Conservation (phyloP, 805 yeast species). For the Ogataea naganishii region DNA sequence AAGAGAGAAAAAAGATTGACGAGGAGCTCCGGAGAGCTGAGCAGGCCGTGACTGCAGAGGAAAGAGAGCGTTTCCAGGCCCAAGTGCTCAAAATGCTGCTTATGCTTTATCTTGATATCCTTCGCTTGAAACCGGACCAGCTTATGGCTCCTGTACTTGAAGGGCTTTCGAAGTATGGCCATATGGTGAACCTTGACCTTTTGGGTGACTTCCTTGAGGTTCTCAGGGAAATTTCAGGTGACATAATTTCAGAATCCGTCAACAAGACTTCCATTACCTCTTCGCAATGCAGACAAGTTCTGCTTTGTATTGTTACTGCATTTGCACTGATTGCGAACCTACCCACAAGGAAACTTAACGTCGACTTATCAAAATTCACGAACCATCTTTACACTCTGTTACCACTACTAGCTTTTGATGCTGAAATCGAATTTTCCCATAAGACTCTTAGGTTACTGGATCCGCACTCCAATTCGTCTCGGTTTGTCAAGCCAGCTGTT, state of each 20-base stretch:
- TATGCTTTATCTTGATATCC: slow-evolving; percentile 66
- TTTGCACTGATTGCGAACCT: slow-evolving; percentile 79
- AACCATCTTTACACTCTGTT: slow-evolving; percentile 64
- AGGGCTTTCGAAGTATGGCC: slow-evolving; percentile 86
- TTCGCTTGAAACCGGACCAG: slow-evolving; percentile 52
- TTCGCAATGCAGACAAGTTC: slow-evolving; percentile 56
- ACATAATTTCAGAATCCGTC: slow-evolving; percentile 31
- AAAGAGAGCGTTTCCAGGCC: slow-evolving; percentile 78
- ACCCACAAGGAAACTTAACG: slow-evolving; percentile 57
- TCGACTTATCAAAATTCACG: slow-evolving; percentile 77
- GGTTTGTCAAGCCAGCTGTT: slow-evolving; percentile 52
- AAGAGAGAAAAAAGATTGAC: slow-evolving; percentile 80
- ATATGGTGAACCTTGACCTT: slow-evolving; percentile 84
- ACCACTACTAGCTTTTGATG: slow-evolving; percentile 62
- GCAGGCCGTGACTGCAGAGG: slow-evolving; percentile 77
- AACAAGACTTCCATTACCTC: slow-evolving; percentile 34
- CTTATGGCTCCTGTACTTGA: slow-evolving; percentile 84
- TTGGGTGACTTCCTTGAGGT: slow-evolving; percentile 91
- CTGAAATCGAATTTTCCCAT: slow-evolving; percentile 81
- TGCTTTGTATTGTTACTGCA: slow-evolving; percentile 82
- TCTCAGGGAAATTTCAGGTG: slow-evolving; percentile 67
- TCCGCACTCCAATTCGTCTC: slow-evolving; percentile 42
- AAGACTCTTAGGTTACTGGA: slow-evolving; percentile 75
- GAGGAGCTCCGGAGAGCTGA: slow-evolving; percentile 86
- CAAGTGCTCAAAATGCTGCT: slow-evolving; percentile 70